Conservation (phyloP, 2,329 filamentous ascomycete species). For the Hymenoscyphus infarciens region DNA sequence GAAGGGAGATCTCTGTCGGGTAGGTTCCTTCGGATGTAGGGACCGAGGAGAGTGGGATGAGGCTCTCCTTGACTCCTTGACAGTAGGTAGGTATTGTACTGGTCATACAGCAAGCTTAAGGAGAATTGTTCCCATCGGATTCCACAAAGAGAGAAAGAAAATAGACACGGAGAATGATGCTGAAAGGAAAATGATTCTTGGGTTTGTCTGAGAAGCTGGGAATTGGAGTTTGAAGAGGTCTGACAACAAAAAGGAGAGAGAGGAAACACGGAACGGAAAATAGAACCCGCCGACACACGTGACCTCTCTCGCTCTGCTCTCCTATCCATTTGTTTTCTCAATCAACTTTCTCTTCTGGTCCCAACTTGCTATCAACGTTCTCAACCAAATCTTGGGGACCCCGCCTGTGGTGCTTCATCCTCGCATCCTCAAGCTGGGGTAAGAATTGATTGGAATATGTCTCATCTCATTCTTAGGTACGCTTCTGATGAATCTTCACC, state of each 20-base stretch:
- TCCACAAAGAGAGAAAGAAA: too few relatives aligned
- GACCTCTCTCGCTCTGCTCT: not conserved
- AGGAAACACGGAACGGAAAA: too few relatives aligned
- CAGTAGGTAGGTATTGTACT: not conserved
- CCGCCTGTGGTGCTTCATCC: not conserved
- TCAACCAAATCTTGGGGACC: not conserved
- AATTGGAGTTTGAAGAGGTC: too few relatives aligned
- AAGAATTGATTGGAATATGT: not conserved
- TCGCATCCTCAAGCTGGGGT: not conserved
- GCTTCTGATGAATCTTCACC: constrained; percentile 1
- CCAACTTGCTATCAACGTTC: not conserved
- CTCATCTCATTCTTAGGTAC: not conserved
- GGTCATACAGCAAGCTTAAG: too few relatives aligned
- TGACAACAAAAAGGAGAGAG: too few relatives aligned
- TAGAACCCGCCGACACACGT: too few relatives aligned
- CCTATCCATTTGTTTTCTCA: not conserved
- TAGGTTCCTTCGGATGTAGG: not conserved
- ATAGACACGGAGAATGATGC: too few relatives aligned
- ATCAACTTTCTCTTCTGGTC: too few relatives aligned
- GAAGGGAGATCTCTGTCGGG: not conserved
- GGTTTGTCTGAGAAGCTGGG: too few relatives aligned
- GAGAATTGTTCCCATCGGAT: too few relatives aligned
- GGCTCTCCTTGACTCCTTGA: not conserved
- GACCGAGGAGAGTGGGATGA: constrained; percentile 1
- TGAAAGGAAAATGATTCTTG: too few relatives aligned